Evolutionary conservation across 1,284 basidiomycete species (phyloP), one percentile per base, ranked within the genome.

Genomic region (Melampsora larici-populina): DNA sequence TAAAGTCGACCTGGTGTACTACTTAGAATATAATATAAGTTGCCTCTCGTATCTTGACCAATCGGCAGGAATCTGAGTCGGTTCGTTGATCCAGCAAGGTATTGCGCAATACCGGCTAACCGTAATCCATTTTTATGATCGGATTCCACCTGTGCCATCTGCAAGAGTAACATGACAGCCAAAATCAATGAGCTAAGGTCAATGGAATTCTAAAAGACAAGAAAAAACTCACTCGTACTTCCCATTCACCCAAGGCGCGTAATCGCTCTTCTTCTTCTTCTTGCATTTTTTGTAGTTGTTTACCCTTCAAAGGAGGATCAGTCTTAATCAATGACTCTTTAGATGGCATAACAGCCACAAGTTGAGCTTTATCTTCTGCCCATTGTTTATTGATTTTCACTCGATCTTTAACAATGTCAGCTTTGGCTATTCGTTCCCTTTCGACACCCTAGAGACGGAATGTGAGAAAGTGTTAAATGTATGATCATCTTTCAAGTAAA

Each of bases 401-500:
- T 31, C 76, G 68, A 26, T 78, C 68, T 71, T 78, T 78, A 9
- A 78, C 33, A 58, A 78, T 65, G 11, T 78, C 76, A 17, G 76
- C 60, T 66, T 66, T 70, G 21, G 76, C 76, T 71, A 55, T 60
- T 46, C 26, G 68, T 71, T 78, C 76, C 64, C 76, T 51, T 71
- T 78, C 76, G 21, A 78, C 4, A 29, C 69, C 69, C 76, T 78
- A 8, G 31, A 64, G n/a, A 64, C 21, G 15, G 33, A 64, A 33
- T n/a, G 18, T n/a, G 29, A 64, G 6, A 46, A 46, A 1, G 13
- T 17, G 43, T 46, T 46, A 13, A 15, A 60, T 24, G 11, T 60
- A 17, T 58, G 18, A n/a, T 15, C n/a, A 24, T 24, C n/a, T 24
- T 60, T 24, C 11, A 15, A 60, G n/a, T 21, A 60, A 58, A n/a